Percentiles rank a stretch among this genome's conserved stretches.
Evolutionary conservation across 1,139 yeast genomes (phyloP).

Genomic region (Hansenula sp.): DNA sequence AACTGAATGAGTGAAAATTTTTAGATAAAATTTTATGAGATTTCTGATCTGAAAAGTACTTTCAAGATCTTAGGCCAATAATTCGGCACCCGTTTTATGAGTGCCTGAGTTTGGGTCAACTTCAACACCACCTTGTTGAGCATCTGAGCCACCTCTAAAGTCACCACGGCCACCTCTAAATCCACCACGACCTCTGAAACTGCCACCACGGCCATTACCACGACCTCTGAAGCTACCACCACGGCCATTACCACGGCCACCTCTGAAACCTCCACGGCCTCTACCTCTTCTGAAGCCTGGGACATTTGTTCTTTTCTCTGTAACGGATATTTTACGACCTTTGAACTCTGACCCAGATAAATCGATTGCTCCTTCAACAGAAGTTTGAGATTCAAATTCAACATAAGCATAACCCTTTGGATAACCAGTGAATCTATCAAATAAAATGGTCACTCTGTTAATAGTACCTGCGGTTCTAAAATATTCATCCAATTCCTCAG

Average conservation of each 20-base stretch:
- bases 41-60: too few relatives aligned
- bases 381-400: constrained; percentile 49
- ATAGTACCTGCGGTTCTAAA: constrained; percentile 51
- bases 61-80: neutral
- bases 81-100: neutral
- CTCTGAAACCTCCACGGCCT: constrained; percentile 7
- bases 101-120: neutral
- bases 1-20: too few relatives aligned
- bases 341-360: constrained; percentile 48
- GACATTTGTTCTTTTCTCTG: constrained; percentile 64
- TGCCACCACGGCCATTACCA: constrained; percentile 6
- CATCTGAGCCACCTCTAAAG: constrained; percentile 3
- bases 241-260: constrained; percentile 7
- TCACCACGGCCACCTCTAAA: constrained; percentile 10
- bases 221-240: constrained; percentile 5
- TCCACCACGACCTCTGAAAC: constrained; percentile 7
- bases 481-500: constrained; percentile 54
- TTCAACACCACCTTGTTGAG: neutral
- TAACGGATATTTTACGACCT: constrained; percentile 55
- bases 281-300: constrained; percentile 44
- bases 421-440: constrained; percentile 54
- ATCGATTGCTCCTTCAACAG: constrained; percentile 49
- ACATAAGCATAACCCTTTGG: constrained; percentile 72
- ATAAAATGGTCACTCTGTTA: constrained; percentile 56
- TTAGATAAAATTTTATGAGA: too few relatives aligned